Evolutionary conservation across 768 basidiomycete genomes (phyloP), one percentile per base, ranked within the genome.

Genomic region (Amanita rubescens): DNA sequence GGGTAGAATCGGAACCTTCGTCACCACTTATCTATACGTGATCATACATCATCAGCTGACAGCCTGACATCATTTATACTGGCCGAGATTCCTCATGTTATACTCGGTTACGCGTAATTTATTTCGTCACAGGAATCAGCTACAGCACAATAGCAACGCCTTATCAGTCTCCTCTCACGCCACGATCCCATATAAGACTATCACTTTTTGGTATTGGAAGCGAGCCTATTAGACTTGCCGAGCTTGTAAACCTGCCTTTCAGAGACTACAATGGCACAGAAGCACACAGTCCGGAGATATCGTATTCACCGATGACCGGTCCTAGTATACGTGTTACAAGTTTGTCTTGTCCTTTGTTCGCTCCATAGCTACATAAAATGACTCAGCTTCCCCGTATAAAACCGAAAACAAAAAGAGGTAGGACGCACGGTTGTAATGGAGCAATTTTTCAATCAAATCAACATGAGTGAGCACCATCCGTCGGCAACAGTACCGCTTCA

Each of bases 391-490:
- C 27, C 27, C 51, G 25, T 10, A 43, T n/a, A 11, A 12, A 19
- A 8, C 32, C 44, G 11, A 41, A 19, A 49, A 51, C 24, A 11
- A 39, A 50, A 39, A 54, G 10, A n/a, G 22, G 17, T 7, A 24
- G 12, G 15, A 75, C 87, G 60, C 49, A 96, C 94, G 93, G 69
- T 94, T 95, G 68, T 95, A 98, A 62, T 95, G 92, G 20, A 98
- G 74, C 15, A 97, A 78, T 70, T 97, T 97, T 71, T 97, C 95
- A 60, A 97, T 97, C 58, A 97, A 77, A 70, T 97, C 95, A 53
- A 97, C 95, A 67, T 98, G 95, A 0, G 95, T 97, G 51, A 97
- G 73, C 5, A 98, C 90, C 95, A 97, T 98, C 44, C 95, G 81
- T 43, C 94, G 79, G 70, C 95, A 97, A 70, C 95, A 98, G 64